Percentiles rank a stretch among this genome's conserved stretches.
Evolutionary conservation across 192 early-diverging fungal genomes (phyloP).

Genomic region (Coemansia sp.): DNA sequence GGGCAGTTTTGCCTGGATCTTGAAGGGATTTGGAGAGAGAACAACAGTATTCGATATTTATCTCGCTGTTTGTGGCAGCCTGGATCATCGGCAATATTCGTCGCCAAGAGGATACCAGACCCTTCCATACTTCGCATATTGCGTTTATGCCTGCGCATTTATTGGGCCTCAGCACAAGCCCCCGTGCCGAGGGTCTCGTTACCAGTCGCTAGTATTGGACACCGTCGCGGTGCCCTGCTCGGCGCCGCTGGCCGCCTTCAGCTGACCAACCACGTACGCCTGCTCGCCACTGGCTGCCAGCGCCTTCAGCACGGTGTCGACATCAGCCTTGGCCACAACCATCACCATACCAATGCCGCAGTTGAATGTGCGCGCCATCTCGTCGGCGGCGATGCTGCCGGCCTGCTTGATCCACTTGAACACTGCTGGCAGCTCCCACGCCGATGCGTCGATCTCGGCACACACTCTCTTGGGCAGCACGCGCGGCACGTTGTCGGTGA

Average conservation of each 20-base stretch:
- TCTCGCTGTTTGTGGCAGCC: no score
- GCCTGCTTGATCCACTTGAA: constrained; percentile 91
- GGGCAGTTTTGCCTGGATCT: no score
- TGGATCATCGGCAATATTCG: no score
- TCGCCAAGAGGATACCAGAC: neutral
- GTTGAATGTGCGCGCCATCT: constrained; percentile 98
- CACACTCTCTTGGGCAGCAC: constrained; percentile 79
- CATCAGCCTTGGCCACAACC: constrained; percentile 66
- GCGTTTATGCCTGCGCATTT: neutral
- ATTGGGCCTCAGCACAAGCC: no score
- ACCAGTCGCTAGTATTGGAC: constrained; percentile 32
- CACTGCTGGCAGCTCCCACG: constrained; percentile 83
- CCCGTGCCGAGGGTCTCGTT: no score
- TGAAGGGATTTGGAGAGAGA: no score
- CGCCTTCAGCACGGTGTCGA: constrained; percentile 55
- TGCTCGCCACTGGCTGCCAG: constrained; percentile 62
- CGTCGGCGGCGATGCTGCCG: constrained; percentile 62
- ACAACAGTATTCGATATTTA: no score
- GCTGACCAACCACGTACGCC: constrained; percentile 67
- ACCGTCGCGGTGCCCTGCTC: constrained; percentile 11
- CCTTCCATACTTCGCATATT: no score
- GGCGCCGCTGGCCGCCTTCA: constrained; percentile 23
- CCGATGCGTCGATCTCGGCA: constrained; percentile 74
- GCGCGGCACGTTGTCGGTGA: constrained; percentile 97
- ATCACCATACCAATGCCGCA: constrained; percentile 99